Conservation (phyloP, 2,329 filamentous ascomycete species). For the Neonectria sp. region DNA sequence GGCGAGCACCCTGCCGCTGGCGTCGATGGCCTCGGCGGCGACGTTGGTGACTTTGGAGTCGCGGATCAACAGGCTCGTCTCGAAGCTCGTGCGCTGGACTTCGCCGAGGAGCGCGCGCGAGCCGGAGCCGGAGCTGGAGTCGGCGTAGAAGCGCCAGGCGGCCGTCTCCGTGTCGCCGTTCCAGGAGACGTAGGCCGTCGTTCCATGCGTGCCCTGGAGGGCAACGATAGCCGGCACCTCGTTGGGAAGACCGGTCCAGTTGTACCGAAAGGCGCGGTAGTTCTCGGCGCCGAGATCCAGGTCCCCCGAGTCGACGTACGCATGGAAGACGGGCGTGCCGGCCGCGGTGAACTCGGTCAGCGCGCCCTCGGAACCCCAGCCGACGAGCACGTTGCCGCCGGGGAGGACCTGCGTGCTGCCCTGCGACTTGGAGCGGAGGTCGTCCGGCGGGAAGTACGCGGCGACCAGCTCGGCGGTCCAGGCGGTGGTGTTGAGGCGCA, state of each 20-base stretch:
- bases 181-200: conserved; percentile 65
- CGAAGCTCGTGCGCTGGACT: conserved; percentile 58
- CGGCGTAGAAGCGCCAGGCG: conserved; percentile 65
- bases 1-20: conserved; percentile 38
- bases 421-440: conserved; percentile 65
- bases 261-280: conserved; percentile 68
- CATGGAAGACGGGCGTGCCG: conserved; percentile 68
- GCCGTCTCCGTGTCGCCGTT: conserved; percentile 65
- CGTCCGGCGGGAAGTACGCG: conserved; percentile 65
- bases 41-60: conserved; percentile 32
- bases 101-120: conserved; percentile 56
- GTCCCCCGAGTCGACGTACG: conserved; percentile 59
- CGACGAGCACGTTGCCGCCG: conserved; percentile 68
- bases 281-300: conserved; percentile 60
- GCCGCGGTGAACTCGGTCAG: conserved; percentile 63
- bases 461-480: conserved; percentile 63
- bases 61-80: conserved; percentile 53
- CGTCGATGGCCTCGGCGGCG: conserved; percentile 46
- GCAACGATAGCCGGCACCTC: conserved; percentile 45
- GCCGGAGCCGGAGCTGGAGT: conserved; percentile 49
- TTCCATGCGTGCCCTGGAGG: conserved; percentile 35
- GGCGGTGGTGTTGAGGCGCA: conserved; percentile 61
- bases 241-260: conserved; percentile 65
- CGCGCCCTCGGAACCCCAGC: conserved; percentile 69
- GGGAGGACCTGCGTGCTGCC: conserved; percentile 67